These are phyloP conservation scores for Strobilomyces confusus DNA, from an alignment of 768 basidiomycete species.

Conservation along the genomic window DNA sequence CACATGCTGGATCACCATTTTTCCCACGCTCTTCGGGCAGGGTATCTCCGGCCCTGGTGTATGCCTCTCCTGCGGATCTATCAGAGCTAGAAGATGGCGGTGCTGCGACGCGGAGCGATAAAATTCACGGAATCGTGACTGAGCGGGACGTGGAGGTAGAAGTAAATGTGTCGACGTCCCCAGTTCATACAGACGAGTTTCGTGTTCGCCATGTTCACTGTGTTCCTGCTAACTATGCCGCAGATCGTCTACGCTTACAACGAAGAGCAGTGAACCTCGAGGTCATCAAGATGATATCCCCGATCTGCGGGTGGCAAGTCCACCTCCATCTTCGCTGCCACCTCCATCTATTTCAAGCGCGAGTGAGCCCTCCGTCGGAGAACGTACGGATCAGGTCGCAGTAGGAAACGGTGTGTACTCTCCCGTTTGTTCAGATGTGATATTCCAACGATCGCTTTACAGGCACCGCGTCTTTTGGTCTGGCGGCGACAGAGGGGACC, in stretches of 20 bases:
- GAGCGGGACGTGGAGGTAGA: not conserved
- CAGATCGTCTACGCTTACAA: not conserved
- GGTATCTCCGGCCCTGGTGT: not conserved
- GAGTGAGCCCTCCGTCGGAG: not conserved
- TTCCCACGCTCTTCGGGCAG: not conserved
- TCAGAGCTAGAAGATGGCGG: not conserved
- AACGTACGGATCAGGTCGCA: not conserved
- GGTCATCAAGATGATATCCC: not conserved
- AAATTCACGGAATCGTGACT: too few species aligned
- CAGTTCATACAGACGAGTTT: constrained; percentile 4
- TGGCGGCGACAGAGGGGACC: not conserved
- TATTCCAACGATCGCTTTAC: not conserved
- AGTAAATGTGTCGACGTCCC: not conserved
- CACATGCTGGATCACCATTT: not conserved
- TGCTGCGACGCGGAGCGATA: too few species aligned
- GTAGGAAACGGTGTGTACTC: constrained; percentile 1
- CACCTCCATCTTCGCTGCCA: not conserved
- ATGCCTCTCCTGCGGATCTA: not conserved
- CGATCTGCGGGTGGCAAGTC: not conserved
- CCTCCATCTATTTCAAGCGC: not conserved
- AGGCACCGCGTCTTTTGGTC: not conserved
- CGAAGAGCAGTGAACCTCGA: not conserved
- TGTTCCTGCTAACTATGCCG: not conserved
- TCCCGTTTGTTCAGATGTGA: not conserved
- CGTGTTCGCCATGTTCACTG: not conserved